A percentile compares a stretch with the other conserved stretches of the same genome.
phyloP scores from a whole-genome alignment of 2,329 filamentous ascomycete genomes.

The Fusarium pininemorale region DNA sequence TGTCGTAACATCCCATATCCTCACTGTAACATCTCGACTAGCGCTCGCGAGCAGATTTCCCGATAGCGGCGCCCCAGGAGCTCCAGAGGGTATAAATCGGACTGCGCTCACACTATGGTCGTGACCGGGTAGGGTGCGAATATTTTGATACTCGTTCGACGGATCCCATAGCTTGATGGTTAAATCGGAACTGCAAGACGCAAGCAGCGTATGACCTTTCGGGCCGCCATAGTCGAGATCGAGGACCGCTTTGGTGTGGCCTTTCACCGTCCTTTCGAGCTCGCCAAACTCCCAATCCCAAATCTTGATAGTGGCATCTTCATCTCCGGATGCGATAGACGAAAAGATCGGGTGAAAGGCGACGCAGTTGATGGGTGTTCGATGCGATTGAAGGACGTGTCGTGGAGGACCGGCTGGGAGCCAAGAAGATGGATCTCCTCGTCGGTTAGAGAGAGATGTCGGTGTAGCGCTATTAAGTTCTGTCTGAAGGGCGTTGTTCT shows the following conservation, averaged over 20 bases:
- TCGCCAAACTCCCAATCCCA: slow-evolving; percentile 98
- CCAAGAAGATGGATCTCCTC: slow-evolving; percentile 79
- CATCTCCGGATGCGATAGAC: slow-evolving; percentile 87
- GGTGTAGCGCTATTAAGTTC: slow-evolving; percentile 87
- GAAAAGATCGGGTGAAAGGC: slow-evolving; percentile 95
- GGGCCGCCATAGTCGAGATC: slow-evolving; percentile 93
- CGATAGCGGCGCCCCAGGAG: slow-evolving; percentile 78
- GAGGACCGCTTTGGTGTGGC: slow-evolving; percentile 87
- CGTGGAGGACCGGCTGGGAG: slow-evolving; percentile 83
- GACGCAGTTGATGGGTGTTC: slow-evolving; percentile 82
- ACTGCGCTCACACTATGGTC: slow-evolving; percentile 92
- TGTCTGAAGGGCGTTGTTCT: slow-evolving; percentile 75
- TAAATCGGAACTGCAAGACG: slow-evolving; percentile 84
- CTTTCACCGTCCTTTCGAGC: slow-evolving; percentile 88
- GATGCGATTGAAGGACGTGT: slow-evolving; percentile 77
- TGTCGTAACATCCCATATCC: slow-evolving; percentile 93
- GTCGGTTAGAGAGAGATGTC: slow-evolving; percentile 74
- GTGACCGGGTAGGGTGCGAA: slow-evolving; percentile 87
- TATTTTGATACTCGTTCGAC: slow-evolving; percentile 92
- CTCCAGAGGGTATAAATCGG: slow-evolving; percentile 86
- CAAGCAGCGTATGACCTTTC: slow-evolving; percentile 60
- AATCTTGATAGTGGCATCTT: slow-evolving; percentile 94
- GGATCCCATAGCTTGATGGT: slow-evolving; percentile 98
- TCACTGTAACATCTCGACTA: slow-evolving; percentile 83
- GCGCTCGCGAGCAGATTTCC: slow-evolving; percentile 88